Evolutionary conservation across 345 rosid genomes (phyloP).

Genomic region (Corchorus capsularis): DNA sequence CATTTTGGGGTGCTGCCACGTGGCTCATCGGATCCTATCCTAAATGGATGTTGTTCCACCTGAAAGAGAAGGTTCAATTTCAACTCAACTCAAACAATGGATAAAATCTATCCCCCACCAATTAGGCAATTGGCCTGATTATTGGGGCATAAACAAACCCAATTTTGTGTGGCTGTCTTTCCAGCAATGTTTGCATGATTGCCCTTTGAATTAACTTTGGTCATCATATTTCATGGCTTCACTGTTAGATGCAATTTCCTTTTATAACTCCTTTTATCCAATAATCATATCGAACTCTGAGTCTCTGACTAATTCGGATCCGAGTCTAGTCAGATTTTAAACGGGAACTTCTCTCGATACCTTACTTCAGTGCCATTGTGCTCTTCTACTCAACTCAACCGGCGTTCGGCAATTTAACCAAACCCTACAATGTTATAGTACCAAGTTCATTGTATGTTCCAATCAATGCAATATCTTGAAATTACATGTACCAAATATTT

Average conservation of each 20-base stretch:
- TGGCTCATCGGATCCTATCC: not conserved
- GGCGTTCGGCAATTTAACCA: too few relatives aligned
- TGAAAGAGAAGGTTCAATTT: not conserved
- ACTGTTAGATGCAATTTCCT: not conserved
- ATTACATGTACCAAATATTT: not conserved
- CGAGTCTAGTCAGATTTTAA: too few relatives aligned
- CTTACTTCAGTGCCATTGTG: too few relatives aligned
- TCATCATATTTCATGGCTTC: not conserved
- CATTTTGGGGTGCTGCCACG: conserved; percentile 24
- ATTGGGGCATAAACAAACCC: conserved; percentile 1
- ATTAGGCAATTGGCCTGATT: not conserved
- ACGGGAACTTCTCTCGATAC: too few relatives aligned
- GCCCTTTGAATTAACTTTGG: not conserved
- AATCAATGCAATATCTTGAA: too few relatives aligned
- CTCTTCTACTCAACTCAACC: too few relatives aligned
- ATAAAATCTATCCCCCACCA: not conserved
- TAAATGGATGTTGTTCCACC: not conserved
- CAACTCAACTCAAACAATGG: not conserved
- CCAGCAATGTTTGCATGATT: conserved; percentile 7
- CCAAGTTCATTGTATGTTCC: too few relatives aligned
- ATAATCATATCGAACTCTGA: too few relatives aligned
- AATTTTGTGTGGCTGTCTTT: not conserved
- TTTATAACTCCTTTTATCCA: too few relatives aligned
- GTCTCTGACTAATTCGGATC: too few relatives aligned
- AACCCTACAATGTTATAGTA: too few relatives aligned